Conservation (phyloP, 2,329 filamentous ascomycete species). For the Zalaria obscura region DNA sequence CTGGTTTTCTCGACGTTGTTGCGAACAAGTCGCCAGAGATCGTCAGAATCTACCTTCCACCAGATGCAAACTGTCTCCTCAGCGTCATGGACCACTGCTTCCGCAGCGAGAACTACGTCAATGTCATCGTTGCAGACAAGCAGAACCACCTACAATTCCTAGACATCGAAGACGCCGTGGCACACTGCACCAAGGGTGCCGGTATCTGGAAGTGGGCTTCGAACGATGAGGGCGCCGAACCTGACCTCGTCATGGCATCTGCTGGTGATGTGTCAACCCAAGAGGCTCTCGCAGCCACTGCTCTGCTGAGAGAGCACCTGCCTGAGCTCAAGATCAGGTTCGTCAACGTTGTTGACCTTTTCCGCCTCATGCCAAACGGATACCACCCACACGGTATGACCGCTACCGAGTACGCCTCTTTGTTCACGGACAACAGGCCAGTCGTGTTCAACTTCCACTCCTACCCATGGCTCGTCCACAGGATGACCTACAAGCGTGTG, state of each 20-base stretch:
- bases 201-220: slow-evolving; percentile 68
- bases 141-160: slow-evolving; percentile 66
- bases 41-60: slow-evolving; percentile 67
- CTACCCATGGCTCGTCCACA: slow-evolving; percentile 68
- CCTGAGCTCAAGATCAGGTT: slow-evolving; percentile 63
- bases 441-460: slow-evolving; percentile 77
- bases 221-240: slow-evolving; percentile 53
- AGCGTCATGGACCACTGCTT: slow-evolving; percentile 66
- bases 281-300: slow-evolving; percentile 61
- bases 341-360: slow-evolving; percentile 68
- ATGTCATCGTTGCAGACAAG: slow-evolving; percentile 68
- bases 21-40: slow-evolving; percentile 70
- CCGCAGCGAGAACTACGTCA: slow-evolving; percentile 62
- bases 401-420: slow-evolving; percentile 48
- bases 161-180: slow-evolving; percentile 56
- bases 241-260: slow-evolving; percentile 62
- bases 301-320: slow-evolving; percentile 56
- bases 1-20: slow-evolving; percentile 65
- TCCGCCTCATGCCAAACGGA: slow-evolving; percentile 57
- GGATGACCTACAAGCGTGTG: slow-evolving; percentile 60
- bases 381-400: slow-evolving; percentile 63
- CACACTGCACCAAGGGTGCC: slow-evolving; percentile 65
- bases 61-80: slow-evolving; percentile 65
- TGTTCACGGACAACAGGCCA: slow-evolving; percentile 60
- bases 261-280: slow-evolving; percentile 64